These are phyloP conservation scores for Aspergillus terreus DNA, from an alignment of 2,329 filamentous ascomycete genomes.

Conservation along the genomic window DNA sequence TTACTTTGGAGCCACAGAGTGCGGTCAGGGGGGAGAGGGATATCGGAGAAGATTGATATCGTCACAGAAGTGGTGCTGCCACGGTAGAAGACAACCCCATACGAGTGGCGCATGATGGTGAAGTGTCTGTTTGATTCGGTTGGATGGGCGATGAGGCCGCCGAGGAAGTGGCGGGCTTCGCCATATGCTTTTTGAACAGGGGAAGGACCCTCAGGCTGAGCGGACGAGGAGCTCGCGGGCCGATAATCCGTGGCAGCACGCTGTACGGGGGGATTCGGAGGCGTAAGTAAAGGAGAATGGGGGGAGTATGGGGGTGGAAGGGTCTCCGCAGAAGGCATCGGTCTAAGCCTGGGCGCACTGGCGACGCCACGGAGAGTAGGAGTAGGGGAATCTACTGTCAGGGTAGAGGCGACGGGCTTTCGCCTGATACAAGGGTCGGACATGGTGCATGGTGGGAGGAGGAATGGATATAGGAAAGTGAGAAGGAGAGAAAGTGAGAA, in stretches of 20 bases:
- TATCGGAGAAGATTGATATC: slow-evolving; percentile 61
- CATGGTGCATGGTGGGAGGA: background rate
- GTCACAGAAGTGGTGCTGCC: slow-evolving; percentile 62
- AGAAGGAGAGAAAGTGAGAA: background rate
- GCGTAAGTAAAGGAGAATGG: background rate
- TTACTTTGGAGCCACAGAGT: slow-evolving; percentile 66
- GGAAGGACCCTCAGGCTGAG: background rate
- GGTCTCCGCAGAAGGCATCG: background rate
- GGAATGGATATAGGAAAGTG: background rate
- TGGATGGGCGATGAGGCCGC: slow-evolving; percentile 61
- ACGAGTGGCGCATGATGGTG: slow-evolving; percentile 64
- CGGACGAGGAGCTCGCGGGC: background rate
- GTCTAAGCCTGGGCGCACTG: background rate
- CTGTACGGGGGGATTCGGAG: background rate
- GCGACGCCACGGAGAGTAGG: background rate
- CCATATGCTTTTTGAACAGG: slow-evolving; percentile 33
- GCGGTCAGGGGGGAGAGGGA: slow-evolving; percentile 53
- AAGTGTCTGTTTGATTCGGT: slow-evolving; percentile 63
- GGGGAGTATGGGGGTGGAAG: background rate
- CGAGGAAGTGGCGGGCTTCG: slow-evolving; percentile 63
- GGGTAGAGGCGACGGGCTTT: background rate
- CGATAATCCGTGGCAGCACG: slow-evolving; percentile 3
- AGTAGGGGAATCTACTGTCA: background rate
- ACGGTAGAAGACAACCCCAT: slow-evolving; percentile 62
- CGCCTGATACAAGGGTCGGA: background rate